Evolutionary conservation across 2,329 filamentous ascomycete species (phyloP).

Genomic region (Fusarium clavum): DNA sequence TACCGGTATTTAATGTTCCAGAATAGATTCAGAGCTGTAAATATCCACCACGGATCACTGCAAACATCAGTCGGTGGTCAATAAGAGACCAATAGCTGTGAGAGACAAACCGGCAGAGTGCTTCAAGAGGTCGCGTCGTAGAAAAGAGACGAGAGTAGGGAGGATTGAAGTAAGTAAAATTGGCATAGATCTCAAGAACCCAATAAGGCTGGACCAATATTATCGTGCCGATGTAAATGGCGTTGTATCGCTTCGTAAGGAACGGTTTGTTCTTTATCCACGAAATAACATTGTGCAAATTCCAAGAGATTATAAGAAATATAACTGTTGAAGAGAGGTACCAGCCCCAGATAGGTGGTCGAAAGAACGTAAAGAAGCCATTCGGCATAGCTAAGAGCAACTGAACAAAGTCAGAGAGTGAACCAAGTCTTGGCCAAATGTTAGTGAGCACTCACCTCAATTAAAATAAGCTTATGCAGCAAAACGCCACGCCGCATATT

Average conservation of each 20-base stretch:
- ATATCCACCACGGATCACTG: slow-evolving; percentile 76
- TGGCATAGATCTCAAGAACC: slow-evolving; percentile 73
- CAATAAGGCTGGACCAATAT: slow-evolving; percentile 71
- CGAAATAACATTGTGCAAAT: slow-evolving; percentile 72
- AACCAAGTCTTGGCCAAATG: no score
- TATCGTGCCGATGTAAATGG: slow-evolving; percentile 69
- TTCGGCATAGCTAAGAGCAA: slow-evolving; percentile 67
- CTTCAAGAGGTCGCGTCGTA: slow-evolving; percentile 68
- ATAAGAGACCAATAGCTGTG: rapidly evolving
- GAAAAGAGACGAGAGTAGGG: slow-evolving; percentile 64
- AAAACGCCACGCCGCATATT: slow-evolving; percentile 62
- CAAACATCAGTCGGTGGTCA: neutral
- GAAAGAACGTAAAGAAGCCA: slow-evolving; percentile 69
- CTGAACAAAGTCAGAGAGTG: slow-evolving; percentile 46
- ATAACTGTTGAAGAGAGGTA: slow-evolving; percentile 71
- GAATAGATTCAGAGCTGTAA: slow-evolving; percentile 68
- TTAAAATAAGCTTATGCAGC: slow-evolving; percentile 62
- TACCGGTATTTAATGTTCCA: slow-evolving; percentile 73
- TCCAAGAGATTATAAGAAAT: slow-evolving; percentile 71
- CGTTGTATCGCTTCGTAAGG: slow-evolving; percentile 60
- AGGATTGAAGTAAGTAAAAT: slow-evolving; percentile 72
- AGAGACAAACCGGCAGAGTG: slow-evolving; percentile 62
- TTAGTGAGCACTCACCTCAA: slow-evolving; percentile 53
- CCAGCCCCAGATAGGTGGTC: slow-evolving; percentile 67
- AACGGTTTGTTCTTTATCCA: slow-evolving; percentile 76